Conservation (phyloP, 192 early-diverging fungal species). For the Backusella circina region DNA sequence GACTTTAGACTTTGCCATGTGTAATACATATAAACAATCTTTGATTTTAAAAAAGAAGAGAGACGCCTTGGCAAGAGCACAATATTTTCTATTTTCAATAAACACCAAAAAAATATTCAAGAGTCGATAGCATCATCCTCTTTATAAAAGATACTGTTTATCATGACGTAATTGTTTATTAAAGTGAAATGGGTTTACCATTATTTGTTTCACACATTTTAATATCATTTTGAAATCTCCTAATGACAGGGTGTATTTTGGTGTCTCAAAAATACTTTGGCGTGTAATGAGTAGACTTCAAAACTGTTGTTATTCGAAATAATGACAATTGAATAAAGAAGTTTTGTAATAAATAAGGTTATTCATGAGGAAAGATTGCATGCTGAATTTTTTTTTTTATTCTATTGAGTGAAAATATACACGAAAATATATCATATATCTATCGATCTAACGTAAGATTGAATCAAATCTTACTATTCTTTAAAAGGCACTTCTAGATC, state of each 20-base stretch:
- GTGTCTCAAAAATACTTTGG: background rate
- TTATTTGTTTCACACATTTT: background rate
- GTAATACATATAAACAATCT: background rate
- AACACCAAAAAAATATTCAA: background rate
- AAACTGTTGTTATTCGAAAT: background rate
- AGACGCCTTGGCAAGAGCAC: background rate
- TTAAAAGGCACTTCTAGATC: background rate
- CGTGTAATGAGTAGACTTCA: background rate
- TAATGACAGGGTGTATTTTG: background rate
- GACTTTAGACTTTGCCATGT: background rate
- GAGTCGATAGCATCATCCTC: background rate
- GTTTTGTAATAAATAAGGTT: too few relatives aligned
- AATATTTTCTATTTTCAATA: too few relatives aligned
- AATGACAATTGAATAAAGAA: background rate
- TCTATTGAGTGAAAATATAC: too few relatives aligned
- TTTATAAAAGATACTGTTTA: background rate
- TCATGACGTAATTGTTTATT: background rate
- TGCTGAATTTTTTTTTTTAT: too few relatives aligned
- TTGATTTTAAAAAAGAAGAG: background rate
- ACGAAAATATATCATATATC: background rate
- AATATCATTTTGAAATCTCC: background rate
- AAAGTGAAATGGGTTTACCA: background rate
- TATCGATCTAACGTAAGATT: background rate
- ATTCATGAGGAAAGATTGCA: too few relatives aligned
- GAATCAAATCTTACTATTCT: background rate